phyloP scores from a whole-genome alignment of 2,329 filamentous ascomycete species.

The Macroventuria anomochaeta region DNA sequence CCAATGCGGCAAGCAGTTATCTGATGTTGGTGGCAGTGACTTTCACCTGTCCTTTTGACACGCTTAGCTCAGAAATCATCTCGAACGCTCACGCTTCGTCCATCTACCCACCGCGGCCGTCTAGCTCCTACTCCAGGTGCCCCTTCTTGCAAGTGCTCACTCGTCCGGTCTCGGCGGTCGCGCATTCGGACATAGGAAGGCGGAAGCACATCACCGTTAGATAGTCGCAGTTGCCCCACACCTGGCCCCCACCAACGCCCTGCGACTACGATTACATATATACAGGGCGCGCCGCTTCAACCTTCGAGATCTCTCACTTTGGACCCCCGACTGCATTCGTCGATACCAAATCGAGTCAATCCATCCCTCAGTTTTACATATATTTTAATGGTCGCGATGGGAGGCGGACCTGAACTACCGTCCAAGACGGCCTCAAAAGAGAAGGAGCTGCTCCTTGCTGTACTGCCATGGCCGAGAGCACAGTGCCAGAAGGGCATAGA shows the following conservation, averaged over 20 bases:
- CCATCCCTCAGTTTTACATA: too few relatives aligned
- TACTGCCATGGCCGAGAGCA: constrained; percentile 51
- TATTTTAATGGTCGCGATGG: constrained; percentile 50
- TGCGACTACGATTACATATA: neutral
- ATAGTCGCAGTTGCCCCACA: constrained; percentile 2
- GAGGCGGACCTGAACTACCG: constrained; percentile 49
- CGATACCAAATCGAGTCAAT: too few relatives aligned
- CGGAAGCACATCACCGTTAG: constrained; percentile 13
- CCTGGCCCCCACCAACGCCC: constrained; percentile 1
- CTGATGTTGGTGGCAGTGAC: too few relatives aligned
- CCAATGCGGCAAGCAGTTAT: too few relatives aligned
- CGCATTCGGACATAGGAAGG: constrained; percentile 7
- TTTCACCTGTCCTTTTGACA: too few relatives aligned
- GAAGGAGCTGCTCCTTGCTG: constrained; percentile 50
- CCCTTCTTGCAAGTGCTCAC: neutral
- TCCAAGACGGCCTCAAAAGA: constrained; percentile 34
- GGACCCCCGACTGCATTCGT: too few relatives aligned
- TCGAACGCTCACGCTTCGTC: neutral
- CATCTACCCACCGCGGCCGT: too few relatives aligned
- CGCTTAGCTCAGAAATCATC: too few relatives aligned
- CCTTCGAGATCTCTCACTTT: neutral
- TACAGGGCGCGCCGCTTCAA: neutral
- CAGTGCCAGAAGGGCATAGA: constrained; percentile 27
- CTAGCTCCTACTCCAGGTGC: neutral
- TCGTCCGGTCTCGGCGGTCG: constrained; percentile 3